These are phyloP conservation scores for Ceratocystis ficicola DNA, from an alignment of 2,329 filamentous ascomycete genomes.

Conservation along the genomic window DNA sequence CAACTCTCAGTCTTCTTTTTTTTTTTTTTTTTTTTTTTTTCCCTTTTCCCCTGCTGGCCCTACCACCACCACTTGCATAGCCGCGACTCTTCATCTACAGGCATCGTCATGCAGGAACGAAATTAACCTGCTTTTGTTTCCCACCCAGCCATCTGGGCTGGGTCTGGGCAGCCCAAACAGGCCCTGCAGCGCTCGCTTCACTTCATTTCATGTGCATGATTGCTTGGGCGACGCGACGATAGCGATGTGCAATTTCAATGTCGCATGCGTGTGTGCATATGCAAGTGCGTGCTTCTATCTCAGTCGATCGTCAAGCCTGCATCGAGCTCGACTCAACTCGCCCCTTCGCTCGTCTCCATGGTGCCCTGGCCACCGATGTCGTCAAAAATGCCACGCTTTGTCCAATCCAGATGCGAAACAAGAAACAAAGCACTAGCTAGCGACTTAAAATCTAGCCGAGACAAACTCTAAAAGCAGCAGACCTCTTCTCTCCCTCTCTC, in stretches of 20 bases:
- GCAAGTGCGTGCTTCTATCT: background rate
- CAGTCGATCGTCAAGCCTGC: background rate
- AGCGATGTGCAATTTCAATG: background rate
- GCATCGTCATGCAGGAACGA: constrained; percentile 5
- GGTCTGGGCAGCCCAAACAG: background rate
- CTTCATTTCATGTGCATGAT: background rate
- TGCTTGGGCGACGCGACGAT: constrained; percentile 7
- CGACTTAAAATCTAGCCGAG: background rate
- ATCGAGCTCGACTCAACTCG: no score
- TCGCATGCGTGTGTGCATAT: background rate
- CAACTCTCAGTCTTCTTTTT: background rate
- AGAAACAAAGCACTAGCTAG: background rate
- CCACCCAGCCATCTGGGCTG: background rate
- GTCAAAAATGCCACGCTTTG: background rate
- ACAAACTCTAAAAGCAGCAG: background rate
- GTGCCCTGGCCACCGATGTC: constrained; percentile 1
- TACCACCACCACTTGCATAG: no score
- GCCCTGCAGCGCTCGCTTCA: background rate
- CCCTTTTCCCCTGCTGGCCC: background rate
- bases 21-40: no score
- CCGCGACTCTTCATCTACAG: background rate
- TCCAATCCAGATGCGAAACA: background rate
- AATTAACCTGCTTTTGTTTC: constrained; percentile 4
- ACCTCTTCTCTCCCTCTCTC: background rate
- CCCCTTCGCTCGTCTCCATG: background rate